These are phyloP conservation scores for Pseudotsuga menziesii DNA, from an alignment of 75 land plant genomes.

Conservation along the genomic window DNA sequence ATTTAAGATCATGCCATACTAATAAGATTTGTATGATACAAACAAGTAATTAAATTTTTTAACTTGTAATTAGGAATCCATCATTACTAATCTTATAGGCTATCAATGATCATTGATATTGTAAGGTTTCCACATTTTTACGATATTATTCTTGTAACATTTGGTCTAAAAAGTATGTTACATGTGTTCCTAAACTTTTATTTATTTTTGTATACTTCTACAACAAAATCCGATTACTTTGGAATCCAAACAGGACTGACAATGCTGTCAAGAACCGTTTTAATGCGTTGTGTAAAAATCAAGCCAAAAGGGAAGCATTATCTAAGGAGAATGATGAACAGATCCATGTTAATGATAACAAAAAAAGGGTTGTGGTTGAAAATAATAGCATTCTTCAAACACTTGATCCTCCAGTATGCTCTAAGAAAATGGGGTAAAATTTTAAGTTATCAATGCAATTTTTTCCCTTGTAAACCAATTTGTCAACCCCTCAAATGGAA, in stretches of 20 bases:
- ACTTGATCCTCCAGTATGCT: conserved; percentile 10
- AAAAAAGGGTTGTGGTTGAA: conserved; percentile 1
- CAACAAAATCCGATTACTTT: no score
- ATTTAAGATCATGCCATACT: background rate
- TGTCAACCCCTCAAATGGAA: background rate
- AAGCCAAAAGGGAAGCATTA: no score
- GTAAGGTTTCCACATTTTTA: background rate
- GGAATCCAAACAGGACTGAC: conserved; percentile 59
- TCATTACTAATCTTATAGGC: background rate
- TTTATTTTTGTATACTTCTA: background rate
- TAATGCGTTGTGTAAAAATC: background rate
- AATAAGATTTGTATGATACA: background rate
- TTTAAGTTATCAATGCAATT: background rate
- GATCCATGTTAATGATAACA: conserved; percentile 18
- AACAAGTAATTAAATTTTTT: no score
- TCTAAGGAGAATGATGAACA: no score
- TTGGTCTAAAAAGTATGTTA: background rate
- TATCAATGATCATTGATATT: background rate
- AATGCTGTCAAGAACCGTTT: conserved; percentile 69
- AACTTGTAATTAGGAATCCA: background rate
- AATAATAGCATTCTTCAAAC: conserved; percentile 12
- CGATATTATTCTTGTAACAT: background rate
- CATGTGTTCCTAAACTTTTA: background rate
- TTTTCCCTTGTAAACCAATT: background rate
- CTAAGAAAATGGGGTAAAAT: conserved; percentile 41